A percentile compares a stretch with the other conserved stretches of the same genome.
Conservation (phyloP, 768 basidiomycete species). For the Pleurotus djamor region DNA sequence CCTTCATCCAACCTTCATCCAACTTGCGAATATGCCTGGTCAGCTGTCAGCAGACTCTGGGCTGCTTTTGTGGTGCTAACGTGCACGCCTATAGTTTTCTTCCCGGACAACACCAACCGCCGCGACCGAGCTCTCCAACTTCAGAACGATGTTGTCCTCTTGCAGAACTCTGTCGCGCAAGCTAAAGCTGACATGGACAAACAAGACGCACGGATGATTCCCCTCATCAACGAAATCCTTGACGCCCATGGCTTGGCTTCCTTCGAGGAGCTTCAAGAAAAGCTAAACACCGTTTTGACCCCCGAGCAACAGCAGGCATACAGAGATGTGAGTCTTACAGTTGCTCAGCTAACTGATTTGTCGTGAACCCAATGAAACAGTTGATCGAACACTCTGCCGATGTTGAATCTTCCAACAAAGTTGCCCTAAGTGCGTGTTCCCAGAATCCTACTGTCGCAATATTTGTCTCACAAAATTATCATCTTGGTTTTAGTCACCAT, state of each 20-base stretch:
- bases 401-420: not conserved
- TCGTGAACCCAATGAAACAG: not conserved
- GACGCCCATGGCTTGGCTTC: not conserved
- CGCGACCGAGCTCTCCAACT: not conserved
- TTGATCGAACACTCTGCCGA: not conserved
- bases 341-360: not conserved
- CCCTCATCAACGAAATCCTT: not conserved
- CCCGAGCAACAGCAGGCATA: not conserved
- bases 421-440: not conserved
- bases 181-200: not conserved
- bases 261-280: not conserved
- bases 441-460: not conserved
- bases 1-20: too few relatives aligned
- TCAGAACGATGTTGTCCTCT: not conserved
- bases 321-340: slow-evolving; percentile 2
- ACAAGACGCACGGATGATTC: not conserved
- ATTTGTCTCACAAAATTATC: not conserved
- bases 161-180: not conserved
- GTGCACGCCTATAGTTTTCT: not conserved
- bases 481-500: not conserved
- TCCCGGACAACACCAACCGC: not conserved
- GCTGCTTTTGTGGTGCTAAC: not conserved
- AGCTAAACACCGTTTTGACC: not conserved
- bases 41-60: too few relatives aligned
- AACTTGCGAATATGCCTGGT: too few relatives aligned